Evolutionary conservation across 768 basidiomycete species (phyloP).

Genomic region (Cubamyces sp.): DNA sequence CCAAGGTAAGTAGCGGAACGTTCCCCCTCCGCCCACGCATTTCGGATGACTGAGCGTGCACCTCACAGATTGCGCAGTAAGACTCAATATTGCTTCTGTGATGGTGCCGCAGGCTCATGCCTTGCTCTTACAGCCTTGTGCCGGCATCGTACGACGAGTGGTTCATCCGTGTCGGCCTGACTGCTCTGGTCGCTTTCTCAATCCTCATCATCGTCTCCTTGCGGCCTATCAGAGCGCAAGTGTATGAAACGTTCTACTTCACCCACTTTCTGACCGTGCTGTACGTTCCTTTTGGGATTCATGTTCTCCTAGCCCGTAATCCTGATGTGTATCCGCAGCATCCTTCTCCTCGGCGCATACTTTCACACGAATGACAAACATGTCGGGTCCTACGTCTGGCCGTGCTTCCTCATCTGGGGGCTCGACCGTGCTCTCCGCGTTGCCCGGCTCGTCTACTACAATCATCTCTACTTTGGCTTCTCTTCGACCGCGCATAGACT

Average conservation of each 20-base stretch:
- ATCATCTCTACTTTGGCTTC: constrained; percentile 45
- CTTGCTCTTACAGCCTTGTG: background rate
- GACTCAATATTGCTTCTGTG: background rate
- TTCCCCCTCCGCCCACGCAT: background rate
- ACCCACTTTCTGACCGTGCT: constrained; percentile 48
- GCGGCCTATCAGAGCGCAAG: constrained; percentile 48
- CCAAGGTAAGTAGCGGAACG: constrained; percentile 38
- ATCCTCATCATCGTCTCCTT: constrained; percentile 52
- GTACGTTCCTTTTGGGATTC: constrained; percentile 34
- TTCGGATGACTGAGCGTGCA: background rate
- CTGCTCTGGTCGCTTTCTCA: constrained; percentile 44
- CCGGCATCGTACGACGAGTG: constrained; percentile 11
- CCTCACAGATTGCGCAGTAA: constrained; percentile 9
- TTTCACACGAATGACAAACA: constrained; percentile 31
- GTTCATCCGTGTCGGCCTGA: constrained; percentile 40
- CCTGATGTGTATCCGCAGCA: constrained; percentile 23
- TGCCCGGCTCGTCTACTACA: constrained; percentile 48
- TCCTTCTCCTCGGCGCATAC: constrained; percentile 38
- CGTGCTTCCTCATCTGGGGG: constrained; percentile 56
- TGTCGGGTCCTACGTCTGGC: constrained; percentile 49
- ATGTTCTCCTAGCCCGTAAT: background rate
- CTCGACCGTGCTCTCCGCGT: constrained; percentile 56
- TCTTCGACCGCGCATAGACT: constrained; percentile 31
- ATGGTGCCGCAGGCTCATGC: background rate
- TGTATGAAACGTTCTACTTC: constrained; percentile 58